These are phyloP conservation scores for Phyllosticta citrichinensis DNA, from an alignment of 2,329 filamentous ascomycete genomes.

Conservation along the genomic window DNA sequence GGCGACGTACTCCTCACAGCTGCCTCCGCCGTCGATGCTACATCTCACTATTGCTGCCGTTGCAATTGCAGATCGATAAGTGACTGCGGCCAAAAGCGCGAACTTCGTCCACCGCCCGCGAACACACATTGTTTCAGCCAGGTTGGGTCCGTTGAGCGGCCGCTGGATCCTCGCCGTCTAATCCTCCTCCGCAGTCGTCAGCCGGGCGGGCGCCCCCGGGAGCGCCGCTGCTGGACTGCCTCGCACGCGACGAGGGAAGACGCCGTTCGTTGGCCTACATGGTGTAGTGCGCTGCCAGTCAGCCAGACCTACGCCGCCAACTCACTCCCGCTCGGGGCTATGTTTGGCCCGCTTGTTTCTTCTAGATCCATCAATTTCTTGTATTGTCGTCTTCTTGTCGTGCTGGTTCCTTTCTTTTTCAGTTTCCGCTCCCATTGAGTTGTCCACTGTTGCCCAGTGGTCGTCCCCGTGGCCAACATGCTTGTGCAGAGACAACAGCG, in stretches of 20 bases:
- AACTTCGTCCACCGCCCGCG: background rate
- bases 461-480: background rate
- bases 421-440: too few relatives aligned
- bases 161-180: background rate
- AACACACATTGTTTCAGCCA: background rate
- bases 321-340: background rate
- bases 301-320: background rate
- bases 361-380: background rate
- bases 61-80: too few relatives aligned
- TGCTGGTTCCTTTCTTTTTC: background rate
- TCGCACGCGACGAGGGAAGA: background rate
- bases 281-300: background rate
- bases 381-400: background rate
- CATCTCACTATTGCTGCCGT: background rate
- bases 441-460: background rate
- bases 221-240: background rate
- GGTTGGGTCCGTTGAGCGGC: background rate
- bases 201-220: background rate
- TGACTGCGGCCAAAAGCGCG: too few relatives aligned
- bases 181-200: background rate
- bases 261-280: background rate
- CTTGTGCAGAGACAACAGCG: background rate
- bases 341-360: background rate
- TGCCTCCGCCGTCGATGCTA: background rate
- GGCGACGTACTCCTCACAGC: background rate